A percentile compares a stretch with the other conserved stretches of the same genome.
Conservation (phyloP, 768 basidiomycete species). For the Nidularia pulvinata region DNA sequence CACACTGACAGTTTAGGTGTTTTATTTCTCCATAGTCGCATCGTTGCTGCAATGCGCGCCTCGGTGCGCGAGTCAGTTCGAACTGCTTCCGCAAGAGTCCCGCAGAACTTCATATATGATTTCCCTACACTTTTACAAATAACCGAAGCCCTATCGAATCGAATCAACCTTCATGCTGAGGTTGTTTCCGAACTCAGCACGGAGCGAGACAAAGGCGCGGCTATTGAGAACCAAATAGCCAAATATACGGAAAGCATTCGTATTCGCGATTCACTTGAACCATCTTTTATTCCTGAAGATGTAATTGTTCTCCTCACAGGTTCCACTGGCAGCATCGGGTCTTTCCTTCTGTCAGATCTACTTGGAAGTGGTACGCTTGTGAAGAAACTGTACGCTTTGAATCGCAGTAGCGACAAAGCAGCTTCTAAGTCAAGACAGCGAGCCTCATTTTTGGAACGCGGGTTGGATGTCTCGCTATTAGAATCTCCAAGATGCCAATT, state of each 20-base stretch:
- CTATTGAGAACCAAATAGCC: constrained; percentile 32
- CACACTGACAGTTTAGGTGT: constrained; percentile 23
- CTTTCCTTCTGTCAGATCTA: constrained; percentile 30
- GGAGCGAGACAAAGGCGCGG: neutral
- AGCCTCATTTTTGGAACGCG: constrained; percentile 14
- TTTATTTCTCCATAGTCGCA: constrained; percentile 33
- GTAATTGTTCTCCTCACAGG: constrained; percentile 14
- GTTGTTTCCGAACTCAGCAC: neutral
- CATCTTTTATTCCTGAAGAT: constrained; percentile 3
- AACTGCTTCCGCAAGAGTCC: constrained; percentile 6
- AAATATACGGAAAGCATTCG: constrained; percentile 25
- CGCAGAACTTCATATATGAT: constrained; percentile 42
- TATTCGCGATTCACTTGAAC: neutral
- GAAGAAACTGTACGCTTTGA: constrained; percentile 18
- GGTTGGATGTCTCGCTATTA: constrained; percentile 18
- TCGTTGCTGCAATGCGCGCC: constrained; percentile 23
- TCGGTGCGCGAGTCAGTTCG: constrained; percentile 6
- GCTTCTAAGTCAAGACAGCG: constrained; percentile 11
- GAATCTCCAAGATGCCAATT: constrained; percentile 18
- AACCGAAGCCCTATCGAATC: constrained; percentile 18
- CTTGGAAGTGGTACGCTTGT: constrained; percentile 27
- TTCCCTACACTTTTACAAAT: constrained; percentile 22
- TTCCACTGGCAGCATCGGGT: constrained; percentile 26
- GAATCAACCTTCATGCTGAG: neutral
- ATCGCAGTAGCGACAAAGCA: constrained; percentile 7